Percentiles rank a stretch among this genome's conserved stretches.
Evolutionary conservation across 495 filamentous ascomycete genomes (phyloP).

Genomic region (Barbatosphaeria neglecta): DNA sequence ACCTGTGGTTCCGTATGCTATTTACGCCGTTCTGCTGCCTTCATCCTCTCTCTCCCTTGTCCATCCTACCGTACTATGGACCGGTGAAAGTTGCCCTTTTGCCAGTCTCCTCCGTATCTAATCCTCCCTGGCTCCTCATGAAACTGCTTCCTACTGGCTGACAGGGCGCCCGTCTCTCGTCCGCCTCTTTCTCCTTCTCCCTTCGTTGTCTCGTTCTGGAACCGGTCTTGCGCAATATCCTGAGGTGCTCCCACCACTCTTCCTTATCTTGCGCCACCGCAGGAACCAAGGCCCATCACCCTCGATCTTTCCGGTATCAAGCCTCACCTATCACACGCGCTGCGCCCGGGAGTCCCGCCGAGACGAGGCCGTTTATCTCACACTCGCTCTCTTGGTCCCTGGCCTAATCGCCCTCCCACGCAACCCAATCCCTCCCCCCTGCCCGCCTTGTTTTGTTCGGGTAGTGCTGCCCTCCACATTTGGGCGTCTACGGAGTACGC

Average conservation of each 20-base stretch:
- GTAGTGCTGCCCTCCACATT: conserved; percentile 7
- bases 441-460: conserved; percentile 12
- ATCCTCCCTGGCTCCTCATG: not conserved
- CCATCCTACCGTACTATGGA: not conserved
- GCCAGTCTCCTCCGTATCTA: not conserved
- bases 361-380: conserved; percentile 15
- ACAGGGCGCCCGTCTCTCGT: not conserved
- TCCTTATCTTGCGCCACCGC: conserved; percentile 19
- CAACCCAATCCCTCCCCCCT: conserved; percentile 7
- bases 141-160: not conserved
- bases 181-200: not conserved
- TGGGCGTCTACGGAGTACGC: conserved; percentile 12
- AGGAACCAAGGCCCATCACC: conserved; percentile 10
- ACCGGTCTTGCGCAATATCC: too few species aligned
- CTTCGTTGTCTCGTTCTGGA: too few species aligned
- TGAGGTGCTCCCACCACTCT: conserved; percentile 1
- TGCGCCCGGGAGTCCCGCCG: conserved; percentile 1
- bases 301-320: conserved; percentile 1
- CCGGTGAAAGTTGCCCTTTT: not conserved
- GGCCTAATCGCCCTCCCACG: conserved; percentile 1
- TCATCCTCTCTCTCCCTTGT: not conserved
- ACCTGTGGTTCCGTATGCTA: not conserved
- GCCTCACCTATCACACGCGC: conserved; percentile 2
- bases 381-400: conserved; percentile 9
- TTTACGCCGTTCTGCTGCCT: not conserved